phyloP scores from a whole-genome alignment of 805 yeast species.

The Jamesozyma piceae region DNA sequence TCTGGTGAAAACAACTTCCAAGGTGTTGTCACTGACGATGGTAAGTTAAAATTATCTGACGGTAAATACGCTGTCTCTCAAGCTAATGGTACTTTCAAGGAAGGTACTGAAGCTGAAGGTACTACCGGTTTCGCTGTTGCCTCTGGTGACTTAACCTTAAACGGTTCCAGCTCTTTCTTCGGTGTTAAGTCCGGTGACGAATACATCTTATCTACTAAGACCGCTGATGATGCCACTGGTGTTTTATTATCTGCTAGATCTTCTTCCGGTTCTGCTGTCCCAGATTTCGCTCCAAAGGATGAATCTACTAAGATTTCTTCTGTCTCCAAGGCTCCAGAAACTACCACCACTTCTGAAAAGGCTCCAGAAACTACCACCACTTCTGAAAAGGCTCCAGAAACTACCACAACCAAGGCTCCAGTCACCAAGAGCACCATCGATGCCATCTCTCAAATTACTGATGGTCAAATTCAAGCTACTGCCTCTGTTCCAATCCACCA shows the following conservation, averaged over 20 bases:
- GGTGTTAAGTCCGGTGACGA: constrained; percentile 31
- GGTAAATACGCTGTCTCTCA: constrained; percentile 26
- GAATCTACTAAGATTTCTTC: not conserved
- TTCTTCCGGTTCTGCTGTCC: constrained; percentile 1
- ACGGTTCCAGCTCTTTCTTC: constrained; percentile 26
- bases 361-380: constrained; percentile 3
- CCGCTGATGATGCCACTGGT: constrained; percentile 7
- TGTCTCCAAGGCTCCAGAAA: constrained; percentile 9
- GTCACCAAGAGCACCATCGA: constrained; percentile 25
- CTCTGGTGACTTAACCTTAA: constrained; percentile 4
- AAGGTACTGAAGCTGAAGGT: constrained; percentile 17
- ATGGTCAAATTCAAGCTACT: constrained; percentile 37
- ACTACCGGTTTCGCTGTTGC: constrained; percentile 33
- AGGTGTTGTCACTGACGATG: constrained; percentile 26
- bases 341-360: constrained; percentile 11
- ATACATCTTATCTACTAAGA: constrained; percentile 22
- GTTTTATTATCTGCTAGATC: constrained; percentile 7
- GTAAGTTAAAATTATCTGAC: constrained; percentile 23
- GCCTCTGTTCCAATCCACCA: constrained; percentile 10
- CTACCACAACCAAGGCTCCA: constrained; percentile 18
- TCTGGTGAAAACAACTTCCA: constrained; percentile 10
- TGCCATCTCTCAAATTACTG: constrained; percentile 32
- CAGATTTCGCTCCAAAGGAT: not conserved
- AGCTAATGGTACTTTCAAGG: constrained; percentile 15
- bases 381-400: constrained; percentile 19